Evolutionary conservation across 2,329 filamentous ascomycete genomes (phyloP), one percentile per base, ranked within the genome.

Genomic region (Myriosclerotinia curreyana): DNA sequence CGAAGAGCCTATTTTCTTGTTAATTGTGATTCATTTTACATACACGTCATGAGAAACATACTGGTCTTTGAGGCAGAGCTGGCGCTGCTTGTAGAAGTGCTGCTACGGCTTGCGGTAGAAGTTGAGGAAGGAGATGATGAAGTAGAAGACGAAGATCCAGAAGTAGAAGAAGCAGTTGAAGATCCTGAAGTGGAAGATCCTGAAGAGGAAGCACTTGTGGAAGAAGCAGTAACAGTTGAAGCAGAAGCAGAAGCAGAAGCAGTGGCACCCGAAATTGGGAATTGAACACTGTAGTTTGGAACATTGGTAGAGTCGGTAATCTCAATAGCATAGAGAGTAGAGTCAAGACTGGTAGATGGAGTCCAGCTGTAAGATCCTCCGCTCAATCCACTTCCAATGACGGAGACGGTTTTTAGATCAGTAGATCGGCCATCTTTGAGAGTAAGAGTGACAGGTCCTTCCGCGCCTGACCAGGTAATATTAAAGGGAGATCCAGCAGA

Each of bases 261-360:
- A 9, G 65, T 38, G 31, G 69, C 68, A 36, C 70, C 71, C 38
- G 66, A 65, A n/a, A 73, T 53, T 31, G 66, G 49, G 64, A 74
- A 74, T 62, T 71, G 67, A 11, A 65, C 25, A 54, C 67, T 69
- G 66, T 71, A 74, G 68, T 74, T 74, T 44, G 59, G 56, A 4
- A 20, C 56, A 2, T 36, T 36, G 20, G 62, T 65, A 3, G 54
- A 53, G 55, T 74, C 73, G 20, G 50, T 17, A 34, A 74, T 73
- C 63, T 71, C 64, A 42, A 74, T 58, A 11, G 73, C 72, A 46
- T 74, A 74, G 15, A 56, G 65, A 14, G 50, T 62, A 3, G 67
- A 48, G 9, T 54, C 31, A 14, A 71, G 62, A 11, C 46, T 59
- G 17, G 70, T 15, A 28, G 71, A 62, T 40, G 69, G 67, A 31